Evolutionary conservation across 441 rosid genomes (phyloP), one percentile per base, ranked within the genome.

Genomic region (Theobroma grandiflorum): DNA sequence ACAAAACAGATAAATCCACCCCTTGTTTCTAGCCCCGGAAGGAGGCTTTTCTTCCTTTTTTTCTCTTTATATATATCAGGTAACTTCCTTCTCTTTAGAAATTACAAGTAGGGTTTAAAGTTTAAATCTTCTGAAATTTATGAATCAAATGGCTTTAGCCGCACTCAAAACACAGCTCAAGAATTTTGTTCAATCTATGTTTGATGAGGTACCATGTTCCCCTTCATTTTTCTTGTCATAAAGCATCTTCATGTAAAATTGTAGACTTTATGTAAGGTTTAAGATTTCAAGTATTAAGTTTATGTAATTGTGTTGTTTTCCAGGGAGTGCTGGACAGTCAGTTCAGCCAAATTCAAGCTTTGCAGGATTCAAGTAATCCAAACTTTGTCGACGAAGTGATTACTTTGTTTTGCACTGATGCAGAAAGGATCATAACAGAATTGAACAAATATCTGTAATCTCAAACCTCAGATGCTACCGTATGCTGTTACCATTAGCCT

Each of bases 341-440:
- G 33, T 85, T 84, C 53, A 16, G 65, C 61, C 82, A 85, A 63
- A 45, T 89, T 76, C 86, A 78, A 71, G 84, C 80, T 55, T 64
- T 85, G 61, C 85, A 87, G 77, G 91, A 84, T 61, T 81, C 76
- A n/a, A 72, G 45, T 53, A 82, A 82, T 79, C 89, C 90, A 16
- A 11, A 79, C 11, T 89, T 89, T 40, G 80, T 82, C 0, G 77
- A 59, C 43, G 87, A 87, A 87, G 89, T 87, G 42, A 69, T 84
- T 43, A 50, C 75, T 38, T 74, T 87, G 62, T 89, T 84, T 77
- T 85, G 87, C 82, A 68, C 33, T 20, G 90, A 85, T 62, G 80
- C 87, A 12, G 86, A 84, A 53, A 80, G 82, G 76, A 78, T 85
- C 81, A 79, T 89, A 43, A 76, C 66, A 18, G 89, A 86, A 53